Conservation (phyloP, 257 asterid species). For the Solanum lignicaule region DNA sequence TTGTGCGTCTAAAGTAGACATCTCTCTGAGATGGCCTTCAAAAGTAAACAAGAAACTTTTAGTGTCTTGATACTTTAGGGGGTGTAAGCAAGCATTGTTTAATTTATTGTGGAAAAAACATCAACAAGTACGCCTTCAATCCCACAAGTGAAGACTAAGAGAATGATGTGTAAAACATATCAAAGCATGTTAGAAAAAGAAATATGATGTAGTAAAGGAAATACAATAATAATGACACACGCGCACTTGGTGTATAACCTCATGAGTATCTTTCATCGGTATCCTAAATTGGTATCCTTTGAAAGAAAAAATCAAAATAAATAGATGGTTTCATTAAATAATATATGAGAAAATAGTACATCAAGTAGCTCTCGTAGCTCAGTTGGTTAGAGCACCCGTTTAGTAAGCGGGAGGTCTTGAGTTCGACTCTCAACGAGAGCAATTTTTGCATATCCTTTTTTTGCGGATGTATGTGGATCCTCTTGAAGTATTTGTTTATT, state of each 20-base stretch:
- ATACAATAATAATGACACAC: background rate
- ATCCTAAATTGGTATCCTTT: background rate
- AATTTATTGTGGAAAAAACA: background rate
- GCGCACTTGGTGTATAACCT: no score
- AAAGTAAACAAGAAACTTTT: background rate
- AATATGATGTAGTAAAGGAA: background rate
- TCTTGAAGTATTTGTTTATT: no score
- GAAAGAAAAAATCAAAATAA: background rate
- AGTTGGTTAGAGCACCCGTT: conserved; percentile 99
- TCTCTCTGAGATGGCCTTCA: background rate
- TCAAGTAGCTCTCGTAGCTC: conserved; percentile 57
- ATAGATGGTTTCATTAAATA: no score
- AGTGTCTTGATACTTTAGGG: background rate
- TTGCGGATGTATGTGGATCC: no score
- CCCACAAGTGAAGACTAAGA: background rate
- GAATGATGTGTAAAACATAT: background rate
- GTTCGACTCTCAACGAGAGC: conserved; percentile 81
- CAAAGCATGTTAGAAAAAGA: background rate
- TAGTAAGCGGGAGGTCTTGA: conserved; percentile 99
- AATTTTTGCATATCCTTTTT: no score
- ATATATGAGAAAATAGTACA: background rate
- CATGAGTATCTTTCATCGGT: background rate
- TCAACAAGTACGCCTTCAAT: background rate
- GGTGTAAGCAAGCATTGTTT: background rate
- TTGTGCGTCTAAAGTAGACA: background rate